These are phyloP conservation scores for Monosporascus sp. DNA, from an alignment of 2,329 filamentous ascomycete genomes.

Conservation along the genomic window DNA sequence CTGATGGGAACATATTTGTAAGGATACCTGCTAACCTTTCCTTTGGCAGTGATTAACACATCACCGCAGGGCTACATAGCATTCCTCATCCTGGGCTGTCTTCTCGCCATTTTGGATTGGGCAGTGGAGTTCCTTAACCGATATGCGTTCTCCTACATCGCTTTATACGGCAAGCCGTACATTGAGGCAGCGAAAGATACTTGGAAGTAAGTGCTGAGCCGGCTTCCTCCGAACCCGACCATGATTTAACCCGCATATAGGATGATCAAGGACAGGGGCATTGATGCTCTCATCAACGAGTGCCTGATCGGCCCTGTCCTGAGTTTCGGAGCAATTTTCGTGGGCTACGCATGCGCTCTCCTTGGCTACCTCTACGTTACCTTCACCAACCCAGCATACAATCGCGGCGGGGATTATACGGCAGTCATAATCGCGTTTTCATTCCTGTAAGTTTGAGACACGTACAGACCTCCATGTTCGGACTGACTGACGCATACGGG, in stretches of 20 bases:
- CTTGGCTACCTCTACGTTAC: conserved; percentile 82
- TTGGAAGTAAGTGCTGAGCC: conserved; percentile 51
- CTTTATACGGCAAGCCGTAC: conserved; percentile 86
- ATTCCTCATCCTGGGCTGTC: conserved; percentile 71
- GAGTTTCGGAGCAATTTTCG: conserved; percentile 57
- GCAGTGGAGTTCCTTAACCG: conserved; percentile 83
- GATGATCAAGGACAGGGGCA: conserved; percentile 87
- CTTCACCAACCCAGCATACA: conserved; percentile 77
- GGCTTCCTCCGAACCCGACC: conserved; percentile 3
- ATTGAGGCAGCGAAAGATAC: conserved; percentile 83
- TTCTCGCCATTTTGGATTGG: conserved; percentile 79
- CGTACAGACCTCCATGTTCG: conserved; percentile 1
- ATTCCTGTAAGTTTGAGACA: conserved; percentile 1
- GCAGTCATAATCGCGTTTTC: conserved; percentile 71
- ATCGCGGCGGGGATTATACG: conserved; percentile 61
- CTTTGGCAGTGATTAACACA: neutral
- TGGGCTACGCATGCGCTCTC: conserved; percentile 76
- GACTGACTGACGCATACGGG: conserved; percentile 35
- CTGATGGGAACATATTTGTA: conserved; percentile 63
- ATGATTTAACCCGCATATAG: conserved; percentile 13
- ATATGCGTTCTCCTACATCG: conserved; percentile 90
- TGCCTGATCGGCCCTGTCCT: conserved; percentile 71
- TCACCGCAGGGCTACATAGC: conserved; percentile 40
- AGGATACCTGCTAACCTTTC: conserved; percentile 12
- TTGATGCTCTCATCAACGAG: conserved; percentile 86